Percentiles rank a stretch among this genome's conserved stretches.
Conservation (phyloP, 495 filamentous ascomycete species). For the Chaetomium tenue region DNA sequence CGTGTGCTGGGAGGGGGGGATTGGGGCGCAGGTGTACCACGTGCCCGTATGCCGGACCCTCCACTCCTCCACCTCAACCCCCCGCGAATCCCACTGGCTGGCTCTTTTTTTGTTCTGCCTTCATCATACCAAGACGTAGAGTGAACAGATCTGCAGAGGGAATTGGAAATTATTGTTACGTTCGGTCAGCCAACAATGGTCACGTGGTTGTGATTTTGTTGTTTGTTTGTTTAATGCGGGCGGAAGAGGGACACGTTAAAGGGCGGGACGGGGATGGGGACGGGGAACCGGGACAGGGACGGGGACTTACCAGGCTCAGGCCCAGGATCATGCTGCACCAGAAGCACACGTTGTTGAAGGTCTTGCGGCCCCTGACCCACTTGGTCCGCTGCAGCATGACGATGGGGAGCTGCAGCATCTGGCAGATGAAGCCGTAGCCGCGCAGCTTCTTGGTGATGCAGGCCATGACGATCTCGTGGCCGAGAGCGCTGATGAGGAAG, state of each 20-base stretch:
- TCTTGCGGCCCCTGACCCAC: slow-evolving; percentile 67
- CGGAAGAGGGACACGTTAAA: neutral
- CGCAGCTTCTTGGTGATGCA: slow-evolving; percentile 97
- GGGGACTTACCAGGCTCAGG: slow-evolving; percentile 68
- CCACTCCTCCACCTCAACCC: no score
- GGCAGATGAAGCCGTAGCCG: slow-evolving; percentile 87
- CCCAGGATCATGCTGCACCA: slow-evolving; percentile 96
- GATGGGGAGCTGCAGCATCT: slow-evolving; percentile 96
- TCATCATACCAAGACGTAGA: slow-evolving; percentile 50
- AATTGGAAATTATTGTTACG: slow-evolving; percentile 17
- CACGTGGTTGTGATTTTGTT: no score
- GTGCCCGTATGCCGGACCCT: slow-evolving; percentile 3
- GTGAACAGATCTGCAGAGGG: slow-evolving; percentile 48
- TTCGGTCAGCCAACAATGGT: no score
- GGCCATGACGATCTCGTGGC: slow-evolving; percentile 94
- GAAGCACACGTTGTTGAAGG: slow-evolving; percentile 89
- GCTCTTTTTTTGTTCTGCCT: neutral
- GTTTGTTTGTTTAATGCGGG: no score
- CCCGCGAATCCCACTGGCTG: neutral
- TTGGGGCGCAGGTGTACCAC: slow-evolving; percentile 13
- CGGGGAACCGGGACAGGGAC: no score
- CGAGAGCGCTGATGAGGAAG: slow-evolving; percentile 82
- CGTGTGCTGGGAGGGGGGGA: neutral
- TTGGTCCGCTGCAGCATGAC: slow-evolving; percentile 82
- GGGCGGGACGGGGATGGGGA: no score